Percentiles rank a stretch among this genome's conserved stretches.
These are phyloP conservation scores for Cladosporium sp. DNA, from an alignment of 2,329 filamentous ascomycete genomes.

Conservation along the genomic window DNA sequence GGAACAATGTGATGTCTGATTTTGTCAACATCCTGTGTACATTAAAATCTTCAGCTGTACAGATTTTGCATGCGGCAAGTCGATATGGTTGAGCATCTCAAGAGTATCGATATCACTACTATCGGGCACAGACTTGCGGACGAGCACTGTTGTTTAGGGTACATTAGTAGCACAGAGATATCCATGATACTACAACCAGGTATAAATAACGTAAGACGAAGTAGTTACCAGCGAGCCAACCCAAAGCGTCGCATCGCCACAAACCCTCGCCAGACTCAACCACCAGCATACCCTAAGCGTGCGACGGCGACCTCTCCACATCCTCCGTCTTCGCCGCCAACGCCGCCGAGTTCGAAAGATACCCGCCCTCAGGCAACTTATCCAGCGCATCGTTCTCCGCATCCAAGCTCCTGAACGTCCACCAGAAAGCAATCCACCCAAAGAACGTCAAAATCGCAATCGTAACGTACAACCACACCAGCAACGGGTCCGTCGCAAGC, in stretches of 20 bases:
- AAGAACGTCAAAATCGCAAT: slow-evolving; percentile 15
- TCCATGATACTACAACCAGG: not conserved
- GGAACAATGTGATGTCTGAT: not conserved
- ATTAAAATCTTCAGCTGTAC: not conserved
- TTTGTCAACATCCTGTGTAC: not conserved
- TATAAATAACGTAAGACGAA: not conserved
- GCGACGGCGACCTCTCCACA: not conserved
- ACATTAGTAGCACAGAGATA: not conserved
- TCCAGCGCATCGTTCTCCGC: slow-evolving; percentile 14
- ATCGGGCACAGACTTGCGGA: not conserved
- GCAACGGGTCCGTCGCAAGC: slow-evolving; percentile 61
- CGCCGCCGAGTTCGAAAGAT: slow-evolving; percentile 11
- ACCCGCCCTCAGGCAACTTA: slow-evolving; percentile 15
- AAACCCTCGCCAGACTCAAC: not conserved
- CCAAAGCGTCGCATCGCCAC: not conserved
- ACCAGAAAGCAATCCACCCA: slow-evolving; percentile 15
- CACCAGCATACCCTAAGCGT: not conserved
- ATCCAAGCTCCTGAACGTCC: slow-evolving; percentile 14
- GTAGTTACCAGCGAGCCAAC: not conserved
- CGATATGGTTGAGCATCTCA: not conserved
- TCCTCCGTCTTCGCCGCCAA: slow-evolving; percentile 15
- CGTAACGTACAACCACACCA: slow-evolving; percentile 59
- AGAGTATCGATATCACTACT: not conserved
- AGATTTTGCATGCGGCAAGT: not conserved
- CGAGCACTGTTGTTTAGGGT: not conserved